Base-by-base conservation (phyloP, 2,329 filamentous ascomycete genomes). In the Diplodia seriata region DNA sequence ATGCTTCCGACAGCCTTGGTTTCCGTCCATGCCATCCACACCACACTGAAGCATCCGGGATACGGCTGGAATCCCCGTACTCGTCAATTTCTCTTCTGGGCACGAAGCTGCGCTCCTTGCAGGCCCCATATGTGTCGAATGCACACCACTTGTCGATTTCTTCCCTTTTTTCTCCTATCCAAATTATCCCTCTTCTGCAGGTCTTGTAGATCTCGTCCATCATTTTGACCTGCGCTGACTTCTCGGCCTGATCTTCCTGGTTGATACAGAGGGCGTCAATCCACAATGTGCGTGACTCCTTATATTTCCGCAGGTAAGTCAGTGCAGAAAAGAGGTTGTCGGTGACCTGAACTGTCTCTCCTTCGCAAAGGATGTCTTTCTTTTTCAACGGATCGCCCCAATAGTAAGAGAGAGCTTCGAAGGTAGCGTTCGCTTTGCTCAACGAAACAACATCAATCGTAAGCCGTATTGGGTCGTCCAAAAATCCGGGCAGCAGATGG, bases 351-450 rank as follows among this genome's bases (percentile, higher is more conserved):
- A 49, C 23, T 1, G 15, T 7, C 18, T 36, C 18, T 11, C 38
- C 38, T 11, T 49, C 40, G 23, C 47, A 15, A 8, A 31, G n/a
- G 5, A 61, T 49, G 2, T 38, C 8, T 12, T n/a, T 18, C 3
- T 2, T 61, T 26, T 51, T 38, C 54, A 63, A 9, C 54, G 33
- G 56, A 33, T 70, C 64, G 9, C 67, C 69, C 68, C 69, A 69
- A 3, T 50, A 61, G 40, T 70, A 70, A 6, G 69, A 70, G 31
- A 70, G 56, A 11, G 69, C 61, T 14, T 70, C 20, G 26, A 49
- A 70, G 0, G 33, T 9, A 3, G 9, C 11, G 9, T 53, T 47
- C 14, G n/a, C 40, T 14, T 66, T 20, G 38, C 33, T 43, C 29
- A 70, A 62, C 59, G 68, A 69, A 63, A 66, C 12, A 31, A 47